Evolutionary conservation across 805 yeast genomes (phyloP).

Genomic region (Cyberlindnera suaveolens): DNA sequence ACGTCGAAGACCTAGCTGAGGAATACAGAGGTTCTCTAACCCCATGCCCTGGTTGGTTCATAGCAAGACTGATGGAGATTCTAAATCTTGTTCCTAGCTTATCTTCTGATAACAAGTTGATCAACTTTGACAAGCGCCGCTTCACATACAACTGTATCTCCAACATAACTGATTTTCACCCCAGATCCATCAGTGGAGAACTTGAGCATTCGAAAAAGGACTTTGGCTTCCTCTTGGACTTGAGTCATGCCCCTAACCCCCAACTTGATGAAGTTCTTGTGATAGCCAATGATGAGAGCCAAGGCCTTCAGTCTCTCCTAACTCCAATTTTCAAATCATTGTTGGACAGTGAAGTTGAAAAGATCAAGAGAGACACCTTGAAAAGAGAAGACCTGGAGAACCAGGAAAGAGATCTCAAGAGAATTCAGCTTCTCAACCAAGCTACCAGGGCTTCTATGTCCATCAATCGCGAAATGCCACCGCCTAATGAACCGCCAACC

Average conservation of each 20-base stretch:
- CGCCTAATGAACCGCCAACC: slow-evolving; percentile 11
- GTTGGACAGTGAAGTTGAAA: slow-evolving; percentile 43
- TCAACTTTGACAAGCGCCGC: slow-evolving; percentile 83
- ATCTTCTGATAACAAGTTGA: slow-evolving; percentile 55
- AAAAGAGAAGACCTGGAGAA: slow-evolving; percentile 34
- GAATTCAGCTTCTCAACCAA: slow-evolving; percentile 26
- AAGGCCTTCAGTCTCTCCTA: slow-evolving; percentile 29
- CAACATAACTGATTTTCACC: slow-evolving; percentile 39
- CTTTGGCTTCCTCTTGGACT: slow-evolving; percentile 47
- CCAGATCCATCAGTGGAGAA: background rate
- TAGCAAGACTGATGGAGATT: slow-evolving; percentile 71
- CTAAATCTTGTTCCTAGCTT: slow-evolving; percentile 75
- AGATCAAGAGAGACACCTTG: slow-evolving; percentile 44
- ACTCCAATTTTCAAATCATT: slow-evolving; percentile 40
- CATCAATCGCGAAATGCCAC: slow-evolving; percentile 7
- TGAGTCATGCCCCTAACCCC: slow-evolving; percentile 26
- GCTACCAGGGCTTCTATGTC: slow-evolving; percentile 18
- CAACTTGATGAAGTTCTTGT: slow-evolving; percentile 34
- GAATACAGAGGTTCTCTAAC: slow-evolving; percentile 42
- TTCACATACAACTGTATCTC: slow-evolving; percentile 57
- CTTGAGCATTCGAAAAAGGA: slow-evolving; percentile 28
- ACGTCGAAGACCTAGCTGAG: slow-evolving; percentile 26
- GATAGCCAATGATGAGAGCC: slow-evolving; percentile 37
- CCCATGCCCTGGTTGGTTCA: slow-evolving; percentile 90
- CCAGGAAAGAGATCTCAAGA: slow-evolving; percentile 32